Percentiles rank a stretch among this genome's conserved stretches.
Conservation (phyloP, 2,329 filamentous ascomycete species). For the Cercospora sojina region DNA sequence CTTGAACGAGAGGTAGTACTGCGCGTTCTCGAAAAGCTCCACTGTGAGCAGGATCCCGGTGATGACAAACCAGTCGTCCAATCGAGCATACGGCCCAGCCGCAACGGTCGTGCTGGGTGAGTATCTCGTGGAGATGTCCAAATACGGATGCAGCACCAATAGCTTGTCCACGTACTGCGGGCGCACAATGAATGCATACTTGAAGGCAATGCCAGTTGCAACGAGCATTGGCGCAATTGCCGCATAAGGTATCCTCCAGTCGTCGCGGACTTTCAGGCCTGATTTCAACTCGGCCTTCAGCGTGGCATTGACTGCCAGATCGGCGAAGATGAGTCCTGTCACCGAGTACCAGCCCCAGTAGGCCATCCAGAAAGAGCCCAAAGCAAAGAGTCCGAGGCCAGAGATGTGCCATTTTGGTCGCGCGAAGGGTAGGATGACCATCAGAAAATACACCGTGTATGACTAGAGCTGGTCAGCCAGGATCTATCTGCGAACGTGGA, state of each 20-base stretch:
- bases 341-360: slow-evolving; percentile 37
- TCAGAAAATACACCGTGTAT: slow-evolving; percentile 51
- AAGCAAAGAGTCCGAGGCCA: slow-evolving; percentile 30
- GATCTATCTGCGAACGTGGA: background rate
- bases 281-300: slow-evolving; percentile 25
- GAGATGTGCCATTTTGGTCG: slow-evolving; percentile 45
- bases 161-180: slow-evolving; percentile 31
- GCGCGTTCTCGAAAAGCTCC: slow-evolving; percentile 23
- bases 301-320: slow-evolving; percentile 25
- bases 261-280: slow-evolving; percentile 27
- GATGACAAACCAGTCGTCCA: slow-evolving; percentile 36
- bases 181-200: slow-evolving; percentile 30
- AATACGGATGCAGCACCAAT: slow-evolving; percentile 32
- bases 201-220: slow-evolving; percentile 29
- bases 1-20: slow-evolving; percentile 29
- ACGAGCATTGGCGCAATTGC: slow-evolving; percentile 19
- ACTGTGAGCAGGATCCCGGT: slow-evolving; percentile 29
- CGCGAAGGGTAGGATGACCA: slow-evolving; percentile 49
- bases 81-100: slow-evolving; percentile 29
- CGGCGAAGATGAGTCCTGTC: slow-evolving; percentile 32
- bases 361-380: slow-evolving; percentile 35
- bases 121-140: slow-evolving; percentile 29
- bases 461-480: slow-evolving; percentile 28
- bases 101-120: slow-evolving; percentile 20
- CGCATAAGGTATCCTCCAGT: slow-evolving; percentile 27